Conservation (phyloP, 306 rosid genomes). For the Vicia villosa region DNA sequence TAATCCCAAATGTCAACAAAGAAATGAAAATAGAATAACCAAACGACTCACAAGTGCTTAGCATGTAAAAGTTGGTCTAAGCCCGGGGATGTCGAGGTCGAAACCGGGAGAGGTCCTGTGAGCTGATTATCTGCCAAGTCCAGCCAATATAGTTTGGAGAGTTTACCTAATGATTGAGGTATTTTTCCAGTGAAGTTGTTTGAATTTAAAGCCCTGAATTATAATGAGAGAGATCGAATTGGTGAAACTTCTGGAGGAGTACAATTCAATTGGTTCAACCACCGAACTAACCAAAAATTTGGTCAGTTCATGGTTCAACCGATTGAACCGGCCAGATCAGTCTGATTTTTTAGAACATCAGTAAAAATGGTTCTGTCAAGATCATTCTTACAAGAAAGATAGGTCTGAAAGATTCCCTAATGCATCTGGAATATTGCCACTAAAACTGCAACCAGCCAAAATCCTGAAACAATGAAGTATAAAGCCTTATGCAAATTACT, state of each 20-base stretch:
- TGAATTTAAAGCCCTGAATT: slow-evolving; percentile 81
- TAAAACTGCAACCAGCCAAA: slow-evolving; percentile 89
- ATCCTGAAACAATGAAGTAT: slow-evolving; percentile 54
- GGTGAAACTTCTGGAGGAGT: not conserved
- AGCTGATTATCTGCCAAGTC: slow-evolving; percentile 84
- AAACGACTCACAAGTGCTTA: slow-evolving; percentile 77
- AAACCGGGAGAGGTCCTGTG: slow-evolving; percentile 73
- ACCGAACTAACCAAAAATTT: not conserved
- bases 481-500: slow-evolving; percentile 6
- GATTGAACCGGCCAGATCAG: not conserved
- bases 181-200: slow-evolving; percentile 77
- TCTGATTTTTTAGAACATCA: not conserved
- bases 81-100: slow-evolving; percentile 60
- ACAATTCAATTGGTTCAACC: not conserved
- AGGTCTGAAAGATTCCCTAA: slow-evolving; percentile 76
- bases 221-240: not conserved
- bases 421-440: slow-evolving; percentile 75
- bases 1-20: slow-evolving; percentile 52
- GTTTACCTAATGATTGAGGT: slow-evolving; percentile 86
- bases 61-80: slow-evolving; percentile 79
- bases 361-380: not conserved
- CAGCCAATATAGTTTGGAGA: slow-evolving; percentile 87
- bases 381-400: slow-evolving; percentile 73
- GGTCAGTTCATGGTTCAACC: not conserved
- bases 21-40: not conserved